Evolutionary conservation across 768 basidiomycete genomes (phyloP), one percentile per base, ranked within the genome.

Genomic region (Mycena indigotica): DNA sequence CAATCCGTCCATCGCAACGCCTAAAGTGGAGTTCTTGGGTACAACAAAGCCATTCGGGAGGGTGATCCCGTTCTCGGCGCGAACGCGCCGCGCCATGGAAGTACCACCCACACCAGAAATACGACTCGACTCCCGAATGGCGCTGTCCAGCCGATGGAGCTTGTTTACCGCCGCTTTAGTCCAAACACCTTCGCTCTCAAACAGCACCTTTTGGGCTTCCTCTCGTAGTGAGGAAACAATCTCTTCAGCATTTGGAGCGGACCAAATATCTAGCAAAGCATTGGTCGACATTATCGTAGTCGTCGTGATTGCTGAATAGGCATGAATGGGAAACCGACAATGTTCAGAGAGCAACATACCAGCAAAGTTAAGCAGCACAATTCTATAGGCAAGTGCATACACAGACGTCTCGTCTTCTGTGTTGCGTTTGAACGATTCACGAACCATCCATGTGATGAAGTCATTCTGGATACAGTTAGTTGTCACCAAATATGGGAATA

Each of bases 391-490:
- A 17, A 63, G 52, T 3, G 45, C 32, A 38, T 53, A 57, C 3
- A 60, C 62, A 2, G 62, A 63, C 3, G 50, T 55, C 30, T 59
- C 57, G 30, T 60, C 46, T 23, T 58, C 52, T 8, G 48, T 55
- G 21, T 30, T 28, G 23, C 62, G 54, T 26, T 60, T 63, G 62
- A 63, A 63, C 10, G 62, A 63, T 26, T 63, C 62, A 24, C 62
- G 62, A 32, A 60, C 55, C 62, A 63, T 63, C 62, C 62, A 63
- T 21, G 62, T 63, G 35, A 63, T 53, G 39, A 59, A 63, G 28
- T 63, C 62, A 21, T 63, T 60, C 60, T 61, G 48, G 24, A 23
- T 44, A 28, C n/a, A 5, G 41, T 32, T 17, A 52, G 35, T 38
- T 10, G n/a, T n/a, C n/a, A 38, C n/a, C 35, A n/a, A 38, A 38